phyloP scores from a whole-genome alignment of 1,284 basidiomycete genomes.

The Athelia psychrophila region DNA sequence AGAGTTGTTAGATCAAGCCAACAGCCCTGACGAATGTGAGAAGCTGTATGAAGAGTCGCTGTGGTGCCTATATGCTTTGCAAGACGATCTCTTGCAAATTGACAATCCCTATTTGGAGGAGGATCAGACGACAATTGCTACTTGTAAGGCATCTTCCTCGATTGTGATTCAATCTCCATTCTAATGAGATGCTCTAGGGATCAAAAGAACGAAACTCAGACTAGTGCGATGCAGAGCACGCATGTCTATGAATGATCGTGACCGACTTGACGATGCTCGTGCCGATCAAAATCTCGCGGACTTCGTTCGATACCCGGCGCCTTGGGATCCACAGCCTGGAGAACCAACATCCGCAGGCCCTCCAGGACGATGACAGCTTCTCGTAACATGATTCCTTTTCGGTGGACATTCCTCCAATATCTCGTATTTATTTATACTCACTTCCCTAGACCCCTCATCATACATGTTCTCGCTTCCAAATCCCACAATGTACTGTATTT shows the following conservation, averaged over 20 bases:
- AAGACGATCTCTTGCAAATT: constrained; percentile 86
- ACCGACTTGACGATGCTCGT: constrained; percentile 66
- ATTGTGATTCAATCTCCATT: constrained; percentile 3
- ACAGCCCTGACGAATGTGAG: constrained; percentile 81
- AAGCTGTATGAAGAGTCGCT: constrained; percentile 93
- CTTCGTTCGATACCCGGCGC: constrained; percentile 65
- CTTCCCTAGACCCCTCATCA: too few species aligned
- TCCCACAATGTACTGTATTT: too few species aligned
- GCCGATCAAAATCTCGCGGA: constrained; percentile 75
- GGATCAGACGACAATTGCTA: constrained; percentile 78
- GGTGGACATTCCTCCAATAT: too few species aligned
- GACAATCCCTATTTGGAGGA: constrained; percentile 84
- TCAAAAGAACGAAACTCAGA: constrained; percentile 78
- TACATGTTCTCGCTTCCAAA: too few species aligned
- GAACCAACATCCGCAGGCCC: too few species aligned
- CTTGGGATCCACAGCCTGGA: constrained; percentile 58
- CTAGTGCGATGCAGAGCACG: constrained; percentile 68
- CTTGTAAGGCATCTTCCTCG: constrained; percentile 52
- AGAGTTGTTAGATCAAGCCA: constrained; percentile 81
- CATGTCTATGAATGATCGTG: constrained; percentile 68
- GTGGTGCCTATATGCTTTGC: constrained; percentile 88
- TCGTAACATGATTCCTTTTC: too few species aligned
- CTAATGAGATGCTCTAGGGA: constrained; percentile 46
- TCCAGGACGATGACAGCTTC: too few species aligned
- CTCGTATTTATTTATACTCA: too few species aligned